These are phyloP conservation scores for Penicillium sp. DNA, from an alignment of 2,329 filamentous ascomycete genomes.

Conservation along the genomic window DNA sequence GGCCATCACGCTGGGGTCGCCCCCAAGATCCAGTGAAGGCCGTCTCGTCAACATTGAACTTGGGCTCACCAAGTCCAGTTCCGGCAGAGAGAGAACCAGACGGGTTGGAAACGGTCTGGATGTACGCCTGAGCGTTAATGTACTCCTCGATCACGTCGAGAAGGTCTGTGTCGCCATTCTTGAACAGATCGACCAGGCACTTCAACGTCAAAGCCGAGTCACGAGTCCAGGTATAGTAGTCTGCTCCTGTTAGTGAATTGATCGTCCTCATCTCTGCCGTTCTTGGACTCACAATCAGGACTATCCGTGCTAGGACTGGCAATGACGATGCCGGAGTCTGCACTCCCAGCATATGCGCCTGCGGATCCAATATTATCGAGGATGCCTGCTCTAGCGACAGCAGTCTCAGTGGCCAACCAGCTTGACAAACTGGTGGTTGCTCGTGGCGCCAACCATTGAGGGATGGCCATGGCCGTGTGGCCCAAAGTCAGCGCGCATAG, in stretches of 20 bases:
- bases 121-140: constrained; percentile 64
- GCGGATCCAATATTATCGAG: constrained; percentile 57
- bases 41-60: constrained; percentile 66
- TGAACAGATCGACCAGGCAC: constrained; percentile 66
- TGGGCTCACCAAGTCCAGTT: constrained; percentile 66
- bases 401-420: constrained; percentile 42
- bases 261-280: not conserved
- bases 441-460: constrained; percentile 15
- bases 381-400: constrained; percentile 53
- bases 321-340: constrained; percentile 53
- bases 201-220: constrained; percentile 73
- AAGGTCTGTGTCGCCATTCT: constrained; percentile 59
- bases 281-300: constrained; percentile 52
- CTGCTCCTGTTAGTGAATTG: constrained; percentile 41
- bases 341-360: constrained; percentile 51
- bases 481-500: constrained; percentile 23
- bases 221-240: constrained; percentile 78
- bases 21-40: constrained; percentile 69
- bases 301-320: constrained; percentile 48
- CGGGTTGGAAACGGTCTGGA: constrained; percentile 69
- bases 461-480: constrained; percentile 18
- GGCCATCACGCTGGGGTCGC: constrained; percentile 77
- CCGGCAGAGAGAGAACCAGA: constrained; percentile 57
- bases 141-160: constrained; percentile 67
- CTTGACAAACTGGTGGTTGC: constrained; percentile 21